phyloP scores from a whole-genome alignment of 495 filamentous ascomycete genomes.

The Penicillium manginii region DNA sequence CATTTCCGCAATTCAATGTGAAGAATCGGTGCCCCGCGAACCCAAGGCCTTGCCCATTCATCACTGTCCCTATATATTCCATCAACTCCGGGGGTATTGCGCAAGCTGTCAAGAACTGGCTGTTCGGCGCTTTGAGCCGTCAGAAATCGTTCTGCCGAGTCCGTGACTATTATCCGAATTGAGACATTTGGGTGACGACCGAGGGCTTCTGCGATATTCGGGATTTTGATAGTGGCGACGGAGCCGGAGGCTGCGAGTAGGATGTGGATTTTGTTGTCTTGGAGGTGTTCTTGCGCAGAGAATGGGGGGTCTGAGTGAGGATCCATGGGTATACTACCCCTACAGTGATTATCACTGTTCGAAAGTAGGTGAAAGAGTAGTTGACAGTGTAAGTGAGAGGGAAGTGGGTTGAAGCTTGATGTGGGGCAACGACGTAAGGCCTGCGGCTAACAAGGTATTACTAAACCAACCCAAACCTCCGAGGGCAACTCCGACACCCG shows the following conservation, averaged over 20 bases:
- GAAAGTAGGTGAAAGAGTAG: background rate
- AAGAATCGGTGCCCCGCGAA: slow-evolving; percentile 61
- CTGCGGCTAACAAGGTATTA: slow-evolving; percentile 16
- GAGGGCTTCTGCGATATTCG: slow-evolving; percentile 67
- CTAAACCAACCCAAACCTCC: slow-evolving; percentile 15
- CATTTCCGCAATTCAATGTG: slow-evolving; percentile 84
- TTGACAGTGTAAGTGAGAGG: background rate
- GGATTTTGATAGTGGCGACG: slow-evolving; percentile 91
- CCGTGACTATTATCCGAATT: slow-evolving; percentile 78
- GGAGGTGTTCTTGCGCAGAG: slow-evolving; percentile 33
- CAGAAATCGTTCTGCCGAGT: slow-evolving; percentile 72
- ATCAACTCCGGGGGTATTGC: slow-evolving; percentile 62
- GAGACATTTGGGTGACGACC: slow-evolving; percentile 58
- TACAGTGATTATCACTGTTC: background rate
- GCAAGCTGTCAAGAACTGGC: slow-evolving; percentile 59
- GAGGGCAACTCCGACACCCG: slow-evolving; percentile 4
- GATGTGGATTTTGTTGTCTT: slow-evolving; percentile 74
- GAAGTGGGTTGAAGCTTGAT: background rate
- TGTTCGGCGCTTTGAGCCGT: slow-evolving; percentile 69
- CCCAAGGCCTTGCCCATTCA: slow-evolving; percentile 80
- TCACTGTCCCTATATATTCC: slow-evolving; percentile 75
- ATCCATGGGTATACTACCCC: background rate
- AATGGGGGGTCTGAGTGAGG: slow-evolving; percentile 15
- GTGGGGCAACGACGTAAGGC: slow-evolving; percentile 16
- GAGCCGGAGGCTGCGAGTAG: slow-evolving; percentile 77